Percentiles rank a stretch among this genome's conserved stretches.
Evolutionary conservation across 768 basidiomycete species (phyloP).

Genomic region (Mycena galericulata): DNA sequence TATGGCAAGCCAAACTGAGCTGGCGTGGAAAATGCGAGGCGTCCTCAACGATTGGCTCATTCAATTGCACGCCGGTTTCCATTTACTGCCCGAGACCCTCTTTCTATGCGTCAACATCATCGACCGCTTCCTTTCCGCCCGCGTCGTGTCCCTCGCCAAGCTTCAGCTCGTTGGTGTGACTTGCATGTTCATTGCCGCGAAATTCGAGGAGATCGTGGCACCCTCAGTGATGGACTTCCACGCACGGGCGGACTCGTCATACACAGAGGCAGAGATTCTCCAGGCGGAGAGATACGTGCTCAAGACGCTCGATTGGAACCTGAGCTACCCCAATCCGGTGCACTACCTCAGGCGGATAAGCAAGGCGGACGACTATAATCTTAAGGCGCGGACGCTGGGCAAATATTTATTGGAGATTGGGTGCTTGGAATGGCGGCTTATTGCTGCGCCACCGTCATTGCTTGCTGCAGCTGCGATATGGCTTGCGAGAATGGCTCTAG

Average conservation of each 20-base stretch:
- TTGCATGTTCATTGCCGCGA: slow-evolving; percentile 92
- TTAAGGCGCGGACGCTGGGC: slow-evolving; percentile 89
- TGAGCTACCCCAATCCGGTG: slow-evolving; percentile 94
- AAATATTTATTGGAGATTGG: slow-evolving; percentile 96
- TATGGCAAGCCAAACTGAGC: slow-evolving; percentile 93
- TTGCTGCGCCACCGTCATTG: slow-evolving; percentile 85
- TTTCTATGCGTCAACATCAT: slow-evolving; percentile 96
- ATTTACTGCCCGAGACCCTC: slow-evolving; percentile 92
- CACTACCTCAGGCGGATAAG: slow-evolving; percentile 92
- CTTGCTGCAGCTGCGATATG: slow-evolving; percentile 92
- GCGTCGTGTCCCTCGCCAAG: slow-evolving; percentile 89
- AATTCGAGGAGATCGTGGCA: slow-evolving; percentile 95
- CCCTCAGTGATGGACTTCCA: slow-evolving; percentile 93
- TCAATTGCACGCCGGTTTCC: slow-evolving; percentile 94
- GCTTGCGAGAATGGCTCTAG: slow-evolving; percentile 87
- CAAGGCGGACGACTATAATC: slow-evolving; percentile 97
- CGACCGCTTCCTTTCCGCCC: slow-evolving; percentile 82
- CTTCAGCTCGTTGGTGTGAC: slow-evolving; percentile 96
- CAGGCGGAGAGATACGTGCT: slow-evolving; percentile 90
- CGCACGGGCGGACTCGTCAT: slow-evolving; percentile 85
- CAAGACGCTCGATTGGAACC: slow-evolving; percentile 92
- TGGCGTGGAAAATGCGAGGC: slow-evolving; percentile 97
- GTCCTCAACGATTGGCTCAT: slow-evolving; percentile 97
- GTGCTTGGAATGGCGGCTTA: slow-evolving; percentile 87
- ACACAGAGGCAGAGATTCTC: slow-evolving; percentile 82